A percentile compares a stretch with the other conserved stretches of the same genome.
Conservation (phyloP, 441 rosid species). For the Populus hybrid region DNA sequence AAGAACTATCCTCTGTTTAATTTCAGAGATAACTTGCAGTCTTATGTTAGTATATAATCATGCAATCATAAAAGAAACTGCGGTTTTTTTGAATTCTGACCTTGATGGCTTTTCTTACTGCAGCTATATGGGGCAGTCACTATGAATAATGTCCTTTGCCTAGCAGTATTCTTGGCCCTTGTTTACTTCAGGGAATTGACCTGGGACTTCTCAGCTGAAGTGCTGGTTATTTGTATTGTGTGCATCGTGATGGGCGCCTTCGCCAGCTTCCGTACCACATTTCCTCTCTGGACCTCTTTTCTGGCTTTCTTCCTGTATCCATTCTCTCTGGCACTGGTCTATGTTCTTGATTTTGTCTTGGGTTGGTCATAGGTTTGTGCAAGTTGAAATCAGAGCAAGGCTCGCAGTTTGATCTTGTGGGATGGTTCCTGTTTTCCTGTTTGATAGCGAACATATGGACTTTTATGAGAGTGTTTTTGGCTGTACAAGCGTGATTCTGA, state of each 20-base stretch:
- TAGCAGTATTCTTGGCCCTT: slow-evolving; percentile 81
- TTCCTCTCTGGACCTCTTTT: slow-evolving; percentile 80
- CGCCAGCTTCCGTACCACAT: slow-evolving; percentile 73
- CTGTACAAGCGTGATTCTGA: not conserved
- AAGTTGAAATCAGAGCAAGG: not conserved
- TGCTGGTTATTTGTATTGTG: slow-evolving; percentile 67
- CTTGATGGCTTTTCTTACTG: slow-evolving; percentile 12
- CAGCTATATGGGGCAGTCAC: slow-evolving; percentile 92
- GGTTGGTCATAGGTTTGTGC: slow-evolving; percentile 60
- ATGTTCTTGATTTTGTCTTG: slow-evolving; percentile 69
- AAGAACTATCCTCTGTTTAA: too few species aligned
- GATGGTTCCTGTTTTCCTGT: not conserved
- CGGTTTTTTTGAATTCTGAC: not conserved
- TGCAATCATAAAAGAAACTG: not conserved
- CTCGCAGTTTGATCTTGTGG: not conserved
- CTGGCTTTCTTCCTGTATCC: slow-evolving; percentile 77
- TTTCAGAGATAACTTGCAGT: not conserved
- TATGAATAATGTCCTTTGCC: slow-evolving; percentile 80
- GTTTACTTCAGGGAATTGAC: slow-evolving; percentile 71
- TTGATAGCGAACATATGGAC: not conserved
- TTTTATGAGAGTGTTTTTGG: slow-evolving; percentile 3
- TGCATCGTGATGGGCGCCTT: slow-evolving; percentile 75
- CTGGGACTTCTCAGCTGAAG: slow-evolving; percentile 93
- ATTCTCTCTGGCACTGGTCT: slow-evolving; percentile 70
- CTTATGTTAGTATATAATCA: not conserved